A percentile compares a stretch with the other conserved stretches of the same genome.
These are phyloP conservation scores for Selaginella tamariscina DNA, from an alignment of 75 land plant genomes.

Conservation along the genomic window DNA sequence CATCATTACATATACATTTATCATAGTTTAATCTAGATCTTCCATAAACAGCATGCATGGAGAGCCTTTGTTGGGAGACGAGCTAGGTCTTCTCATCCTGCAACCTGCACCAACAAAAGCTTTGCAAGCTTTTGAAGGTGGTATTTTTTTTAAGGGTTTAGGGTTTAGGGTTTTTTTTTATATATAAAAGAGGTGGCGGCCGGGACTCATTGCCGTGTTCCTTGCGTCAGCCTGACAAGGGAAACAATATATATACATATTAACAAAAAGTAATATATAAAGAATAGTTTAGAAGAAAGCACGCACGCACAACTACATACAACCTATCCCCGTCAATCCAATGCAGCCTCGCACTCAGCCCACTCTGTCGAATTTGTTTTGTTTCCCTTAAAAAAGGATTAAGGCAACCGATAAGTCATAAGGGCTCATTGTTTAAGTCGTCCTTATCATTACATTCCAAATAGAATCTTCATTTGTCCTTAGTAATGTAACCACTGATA, in stretches of 20 bases:
- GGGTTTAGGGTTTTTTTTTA: neutral
- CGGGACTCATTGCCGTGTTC: neutral
- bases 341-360: too few relatives aligned
- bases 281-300: neutral
- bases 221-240: neutral
- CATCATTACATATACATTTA: too few relatives aligned
- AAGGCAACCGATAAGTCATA: too few relatives aligned
- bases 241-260: neutral
- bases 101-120: constrained; percentile 3
- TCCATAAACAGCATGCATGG: neutral
- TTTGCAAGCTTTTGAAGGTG: neutral
- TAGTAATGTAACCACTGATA: neutral
- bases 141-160: neutral
- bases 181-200: neutral
- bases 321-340: neutral
- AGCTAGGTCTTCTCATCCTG: neutral
- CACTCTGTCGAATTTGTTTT: too few relatives aligned
- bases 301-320: neutral
- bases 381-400: too few relatives aligned
- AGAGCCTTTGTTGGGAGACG: neutral
- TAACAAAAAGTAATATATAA: neutral
- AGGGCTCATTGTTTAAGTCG: too few relatives aligned
- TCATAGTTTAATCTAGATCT: too few relatives aligned
- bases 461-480: neutral
- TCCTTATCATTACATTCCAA: neutral